phyloP scores from a whole-genome alignment of 2,329 filamentous ascomycete genomes.

The Pseudocercospora macadamiae region DNA sequence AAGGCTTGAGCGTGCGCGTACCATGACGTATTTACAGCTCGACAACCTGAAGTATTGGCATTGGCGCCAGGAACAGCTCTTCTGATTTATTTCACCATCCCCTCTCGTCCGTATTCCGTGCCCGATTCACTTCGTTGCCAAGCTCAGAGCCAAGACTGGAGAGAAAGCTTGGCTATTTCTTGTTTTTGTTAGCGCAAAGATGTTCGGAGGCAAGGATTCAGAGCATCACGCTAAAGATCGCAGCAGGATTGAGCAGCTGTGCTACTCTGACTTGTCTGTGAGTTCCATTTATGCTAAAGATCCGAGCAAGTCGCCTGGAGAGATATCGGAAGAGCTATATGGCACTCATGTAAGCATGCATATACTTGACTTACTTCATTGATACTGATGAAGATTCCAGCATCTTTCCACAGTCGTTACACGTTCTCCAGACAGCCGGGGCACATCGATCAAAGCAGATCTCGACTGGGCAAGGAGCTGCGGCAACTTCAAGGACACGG shows the following conservation, averaged over 20 bases:
- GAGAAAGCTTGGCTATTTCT: constrained; percentile 15
- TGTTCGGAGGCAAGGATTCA: constrained; percentile 15
- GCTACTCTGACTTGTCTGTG: constrained; percentile 27
- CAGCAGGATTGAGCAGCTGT: constrained; percentile 28
- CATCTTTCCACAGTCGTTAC: constrained; percentile 30
- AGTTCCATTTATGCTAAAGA: constrained; percentile 32
- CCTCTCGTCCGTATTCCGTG: not conserved
- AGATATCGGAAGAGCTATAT: constrained; percentile 32
- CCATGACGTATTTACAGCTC: no score
- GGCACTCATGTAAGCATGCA: constrained; percentile 26
- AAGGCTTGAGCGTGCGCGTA: constrained; percentile 13
- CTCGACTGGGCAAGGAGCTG: constrained; percentile 61
- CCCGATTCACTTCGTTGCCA: not conserved
- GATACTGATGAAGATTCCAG: constrained; percentile 1
- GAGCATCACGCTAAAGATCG: constrained; percentile 11
- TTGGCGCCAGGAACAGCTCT: not conserved
- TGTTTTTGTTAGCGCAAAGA: not conserved
- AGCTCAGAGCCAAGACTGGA: constrained; percentile 5
- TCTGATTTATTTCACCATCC: not conserved
- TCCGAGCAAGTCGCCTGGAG: constrained; percentile 29
- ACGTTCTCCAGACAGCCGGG: constrained; percentile 16
- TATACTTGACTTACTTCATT: not conserved
- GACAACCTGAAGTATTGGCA: no score
- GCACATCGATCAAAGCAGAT: constrained; percentile 10
- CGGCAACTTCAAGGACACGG: constrained; percentile 66